Percentiles rank a stretch among this genome's conserved stretches.
These are phyloP conservation scores for Spathaspora hagerdaliae DNA, from an alignment of 805 yeast genomes.

Conservation along the genomic window DNA sequence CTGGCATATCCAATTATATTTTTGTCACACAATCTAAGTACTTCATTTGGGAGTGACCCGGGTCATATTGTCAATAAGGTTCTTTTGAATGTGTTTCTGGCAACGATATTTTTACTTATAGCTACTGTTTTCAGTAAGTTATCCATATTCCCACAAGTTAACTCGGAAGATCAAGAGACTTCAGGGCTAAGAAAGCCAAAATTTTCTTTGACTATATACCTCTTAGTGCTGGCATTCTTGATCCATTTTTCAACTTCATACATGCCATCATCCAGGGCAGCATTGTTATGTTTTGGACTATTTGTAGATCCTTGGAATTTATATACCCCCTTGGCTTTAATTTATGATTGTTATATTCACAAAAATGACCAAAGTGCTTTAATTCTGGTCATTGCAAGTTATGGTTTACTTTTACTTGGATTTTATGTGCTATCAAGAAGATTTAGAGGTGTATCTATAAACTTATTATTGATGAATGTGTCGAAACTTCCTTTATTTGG, in stretches of 20 bases:
- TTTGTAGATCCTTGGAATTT: slow-evolving; percentile 26
- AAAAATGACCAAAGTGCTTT: slow-evolving; percentile 1
- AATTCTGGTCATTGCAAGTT: slow-evolving; percentile 11
- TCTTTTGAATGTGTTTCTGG: slow-evolving; percentile 3
- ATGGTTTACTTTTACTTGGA: slow-evolving; percentile 5
- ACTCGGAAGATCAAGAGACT: no score
- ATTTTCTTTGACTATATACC: background rate
- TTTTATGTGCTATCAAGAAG: slow-evolving; percentile 1
- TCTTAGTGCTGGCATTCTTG: slow-evolving; percentile 2
- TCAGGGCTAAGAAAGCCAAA: background rate
- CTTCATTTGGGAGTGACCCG: slow-evolving; percentile 4
- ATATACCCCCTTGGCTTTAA: slow-evolving; percentile 25
- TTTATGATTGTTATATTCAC: slow-evolving; percentile 19
- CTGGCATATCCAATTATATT: slow-evolving; percentile 29
- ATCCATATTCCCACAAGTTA: no score
- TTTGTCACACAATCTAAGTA: slow-evolving; percentile 17
- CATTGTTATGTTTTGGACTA: slow-evolving; percentile 25
- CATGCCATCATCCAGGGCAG: slow-evolving; percentile 20
- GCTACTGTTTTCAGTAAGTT: background rate
- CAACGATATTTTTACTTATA: background rate
- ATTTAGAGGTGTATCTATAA: background rate
- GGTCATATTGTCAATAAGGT: slow-evolving; percentile 12
- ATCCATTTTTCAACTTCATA: slow-evolving; percentile 19
- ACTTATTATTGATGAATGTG: slow-evolving; percentile 1
- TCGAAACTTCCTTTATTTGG: slow-evolving; percentile 2